Evolutionary conservation across 768 basidiomycete species (phyloP).

Genomic region (Galerina sulciceps): DNA sequence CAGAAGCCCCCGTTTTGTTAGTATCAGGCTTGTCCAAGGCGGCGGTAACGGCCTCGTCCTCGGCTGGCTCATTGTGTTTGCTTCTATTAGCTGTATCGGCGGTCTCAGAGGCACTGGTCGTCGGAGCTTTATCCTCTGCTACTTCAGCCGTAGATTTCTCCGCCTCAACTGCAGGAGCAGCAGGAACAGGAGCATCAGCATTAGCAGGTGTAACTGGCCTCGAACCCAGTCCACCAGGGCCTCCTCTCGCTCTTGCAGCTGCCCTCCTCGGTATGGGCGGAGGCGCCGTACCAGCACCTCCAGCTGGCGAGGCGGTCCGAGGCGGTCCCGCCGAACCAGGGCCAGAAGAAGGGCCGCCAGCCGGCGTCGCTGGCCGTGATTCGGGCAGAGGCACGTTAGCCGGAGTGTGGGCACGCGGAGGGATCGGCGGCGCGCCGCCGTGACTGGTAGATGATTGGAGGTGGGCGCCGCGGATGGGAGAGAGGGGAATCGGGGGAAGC

Average conservation of each 20-base stretch:
- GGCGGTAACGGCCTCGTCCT: too few relatives aligned
- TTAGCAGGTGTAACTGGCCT: slow-evolving; percentile 32
- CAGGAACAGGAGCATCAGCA: slow-evolving; percentile 2
- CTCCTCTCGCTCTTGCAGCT: slow-evolving; percentile 51
- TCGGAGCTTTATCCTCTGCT: background rate
- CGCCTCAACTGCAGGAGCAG: slow-evolving; percentile 10
- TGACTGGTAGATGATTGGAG: slow-evolving; percentile 6
- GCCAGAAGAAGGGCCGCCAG: slow-evolving; percentile 1
- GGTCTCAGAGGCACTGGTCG: background rate
- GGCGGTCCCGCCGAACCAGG: slow-evolving; percentile 25
- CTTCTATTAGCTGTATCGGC: slow-evolving; percentile 8
- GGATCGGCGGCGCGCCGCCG: slow-evolving; percentile 15
- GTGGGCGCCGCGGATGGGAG: slow-evolving; percentile 7
- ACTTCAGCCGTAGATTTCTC: slow-evolving; percentile 12
- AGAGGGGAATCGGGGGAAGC: slow-evolving; percentile 8
- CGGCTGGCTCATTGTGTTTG: background rate
- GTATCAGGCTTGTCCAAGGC: background rate
- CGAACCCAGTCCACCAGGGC: slow-evolving; percentile 20
- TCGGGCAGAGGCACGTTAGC: slow-evolving; percentile 44
- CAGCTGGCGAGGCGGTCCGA: slow-evolving; percentile 40
- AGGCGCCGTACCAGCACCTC: slow-evolving; percentile 29
- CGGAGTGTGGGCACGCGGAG: slow-evolving; percentile 31
- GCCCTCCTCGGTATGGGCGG: slow-evolving; percentile 74
- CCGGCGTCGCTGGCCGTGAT: slow-evolving; percentile 47
- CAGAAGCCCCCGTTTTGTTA: background rate